These are phyloP conservation scores for Penicillium samsonianum DNA, from an alignment of 495 filamentous ascomycete genomes.

Conservation along the genomic window DNA sequence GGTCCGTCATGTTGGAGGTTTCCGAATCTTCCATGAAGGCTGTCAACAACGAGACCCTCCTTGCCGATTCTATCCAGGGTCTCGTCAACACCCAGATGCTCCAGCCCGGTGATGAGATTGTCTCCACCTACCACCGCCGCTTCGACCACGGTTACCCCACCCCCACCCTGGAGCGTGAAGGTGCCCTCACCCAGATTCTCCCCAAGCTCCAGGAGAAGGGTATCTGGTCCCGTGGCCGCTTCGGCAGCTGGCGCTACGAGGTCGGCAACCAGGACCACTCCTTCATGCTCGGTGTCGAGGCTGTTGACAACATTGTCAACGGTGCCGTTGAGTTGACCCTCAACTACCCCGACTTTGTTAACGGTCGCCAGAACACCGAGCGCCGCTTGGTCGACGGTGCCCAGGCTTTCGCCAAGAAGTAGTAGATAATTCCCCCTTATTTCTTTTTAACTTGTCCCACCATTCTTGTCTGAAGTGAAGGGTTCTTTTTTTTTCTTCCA, in stretches of 20 bases:
- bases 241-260: conserved; percentile 98
- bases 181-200: conserved; percentile 86
- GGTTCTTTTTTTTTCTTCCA: conserved; percentile 9
- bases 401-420: conserved; percentile 59
- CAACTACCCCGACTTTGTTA: conserved; percentile 99
- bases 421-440: conserved; percentile 34
- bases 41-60: conserved; percentile 76
- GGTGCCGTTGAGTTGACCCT: conserved; percentile 94
- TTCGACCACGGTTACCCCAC: conserved; percentile 99
- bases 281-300: conserved; percentile 98
- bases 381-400: conserved; percentile 79
- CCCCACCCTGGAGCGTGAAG: conserved; percentile 91
- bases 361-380: conserved; percentile 84
- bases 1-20: conserved; percentile 99
- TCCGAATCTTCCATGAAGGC: conserved; percentile 96
- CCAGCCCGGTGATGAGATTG: conserved; percentile 85
- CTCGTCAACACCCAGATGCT: conserved; percentile 98
- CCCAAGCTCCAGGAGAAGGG: conserved; percentile 86
- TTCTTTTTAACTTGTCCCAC: conserved; percentile 16
- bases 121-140: conserved; percentile 96
- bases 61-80: conserved; percentile 90
- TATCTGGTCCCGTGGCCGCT: conserved; percentile 95
- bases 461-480: conserved; percentile 8
- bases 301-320: conserved; percentile 92
- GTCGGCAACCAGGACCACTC: conserved; percentile 97